Conservation (phyloP, 495 filamentous ascomycete genomes). For the Lasiosphaeris hirsuta region DNA sequence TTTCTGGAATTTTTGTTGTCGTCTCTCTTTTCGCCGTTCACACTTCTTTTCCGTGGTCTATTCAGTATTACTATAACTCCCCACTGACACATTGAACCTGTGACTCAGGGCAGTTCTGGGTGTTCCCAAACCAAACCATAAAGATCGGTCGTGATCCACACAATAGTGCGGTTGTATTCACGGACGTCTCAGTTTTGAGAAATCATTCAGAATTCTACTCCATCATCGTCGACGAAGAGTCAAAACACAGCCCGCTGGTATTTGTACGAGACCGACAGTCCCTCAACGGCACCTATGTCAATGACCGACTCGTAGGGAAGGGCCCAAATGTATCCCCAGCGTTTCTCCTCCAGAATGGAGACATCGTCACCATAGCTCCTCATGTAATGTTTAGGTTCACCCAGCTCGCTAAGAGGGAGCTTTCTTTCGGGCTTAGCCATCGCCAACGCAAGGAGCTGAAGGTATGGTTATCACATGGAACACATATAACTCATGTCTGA, state of each 20-base stretch:
- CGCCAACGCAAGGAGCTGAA: slow-evolving; percentile 23
- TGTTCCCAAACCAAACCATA: slow-evolving; percentile 30
- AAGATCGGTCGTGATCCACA: slow-evolving; percentile 34
- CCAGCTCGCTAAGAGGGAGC: slow-evolving; percentile 5
- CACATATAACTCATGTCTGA: slow-evolving; percentile 3
- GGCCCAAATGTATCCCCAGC: slow-evolving; percentile 25
- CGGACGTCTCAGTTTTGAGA: slow-evolving; percentile 50
- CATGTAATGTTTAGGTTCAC: slow-evolving; percentile 35
- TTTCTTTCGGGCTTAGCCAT: slow-evolving; percentile 10
- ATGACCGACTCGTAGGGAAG: slow-evolving; percentile 43
- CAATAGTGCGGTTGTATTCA: slow-evolving; percentile 40
- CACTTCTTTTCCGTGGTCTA: too few species aligned
- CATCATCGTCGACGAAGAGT: slow-evolving; percentile 44
- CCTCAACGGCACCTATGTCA: slow-evolving; percentile 54
- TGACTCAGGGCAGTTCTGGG: slow-evolving; percentile 12
- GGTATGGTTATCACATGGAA: slow-evolving; percentile 18
- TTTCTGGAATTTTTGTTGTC: not conserved
- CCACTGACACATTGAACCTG: not conserved
- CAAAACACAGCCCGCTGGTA: slow-evolving; percentile 45
- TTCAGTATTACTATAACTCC: not conserved
- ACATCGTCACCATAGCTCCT: slow-evolving; percentile 45
- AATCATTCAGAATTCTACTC: slow-evolving; percentile 62
- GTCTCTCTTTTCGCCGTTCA: too few species aligned
- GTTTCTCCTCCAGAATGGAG: slow-evolving; percentile 54
- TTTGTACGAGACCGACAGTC: slow-evolving; percentile 61